Conservation (phyloP, 2,329 filamentous ascomycete species). For the Colletotrichum lini region DNA sequence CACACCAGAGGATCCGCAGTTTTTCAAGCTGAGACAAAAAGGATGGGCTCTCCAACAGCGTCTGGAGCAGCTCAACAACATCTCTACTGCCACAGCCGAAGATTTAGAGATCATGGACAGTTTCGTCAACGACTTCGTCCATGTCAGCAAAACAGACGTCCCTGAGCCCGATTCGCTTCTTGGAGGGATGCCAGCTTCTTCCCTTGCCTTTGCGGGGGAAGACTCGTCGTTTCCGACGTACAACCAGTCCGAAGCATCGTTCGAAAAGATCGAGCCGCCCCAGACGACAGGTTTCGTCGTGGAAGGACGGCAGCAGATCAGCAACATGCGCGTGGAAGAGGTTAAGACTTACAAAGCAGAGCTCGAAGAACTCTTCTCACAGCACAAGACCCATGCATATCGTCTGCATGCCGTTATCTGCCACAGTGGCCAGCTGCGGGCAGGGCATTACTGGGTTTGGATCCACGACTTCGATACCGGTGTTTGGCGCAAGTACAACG, state of each 20-base stretch:
- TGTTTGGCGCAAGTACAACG: conserved; percentile 96
- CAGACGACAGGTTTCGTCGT: not conserved
- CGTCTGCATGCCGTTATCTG: conserved; percentile 93
- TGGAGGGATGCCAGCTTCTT: conserved; percentile 18
- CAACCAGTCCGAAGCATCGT: conserved; percentile 5
- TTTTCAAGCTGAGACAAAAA: conserved; percentile 76
- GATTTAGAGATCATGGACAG: conserved; percentile 32
- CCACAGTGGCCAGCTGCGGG: conserved; percentile 80
- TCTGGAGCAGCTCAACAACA: conserved; percentile 64
- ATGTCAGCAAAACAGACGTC: conserved; percentile 10
- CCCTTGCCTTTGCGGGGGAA: conserved; percentile 35
- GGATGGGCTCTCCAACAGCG: conserved; percentile 82
- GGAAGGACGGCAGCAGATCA: conserved; percentile 45
- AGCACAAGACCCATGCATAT: conserved; percentile 78
- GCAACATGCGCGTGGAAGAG: conserved; percentile 64
- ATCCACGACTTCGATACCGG: conserved; percentile 86
- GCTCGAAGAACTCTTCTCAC: conserved; percentile 69
- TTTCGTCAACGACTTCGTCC: conserved; percentile 29
- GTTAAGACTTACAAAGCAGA: conserved; percentile 48
- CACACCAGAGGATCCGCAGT: conserved; percentile 69
- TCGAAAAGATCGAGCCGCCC: conserved; percentile 21
- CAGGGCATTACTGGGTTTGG: conserved; percentile 97
- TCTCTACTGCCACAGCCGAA: conserved; percentile 14
- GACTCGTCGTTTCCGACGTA: conserved; percentile 29
- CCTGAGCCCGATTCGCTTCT: conserved; percentile 32